A percentile compares a stretch with the other conserved stretches of the same genome.
phyloP scores from a whole-genome alignment of 2,329 filamentous ascomycete species.

The Sporothrix schenckii region DNA sequence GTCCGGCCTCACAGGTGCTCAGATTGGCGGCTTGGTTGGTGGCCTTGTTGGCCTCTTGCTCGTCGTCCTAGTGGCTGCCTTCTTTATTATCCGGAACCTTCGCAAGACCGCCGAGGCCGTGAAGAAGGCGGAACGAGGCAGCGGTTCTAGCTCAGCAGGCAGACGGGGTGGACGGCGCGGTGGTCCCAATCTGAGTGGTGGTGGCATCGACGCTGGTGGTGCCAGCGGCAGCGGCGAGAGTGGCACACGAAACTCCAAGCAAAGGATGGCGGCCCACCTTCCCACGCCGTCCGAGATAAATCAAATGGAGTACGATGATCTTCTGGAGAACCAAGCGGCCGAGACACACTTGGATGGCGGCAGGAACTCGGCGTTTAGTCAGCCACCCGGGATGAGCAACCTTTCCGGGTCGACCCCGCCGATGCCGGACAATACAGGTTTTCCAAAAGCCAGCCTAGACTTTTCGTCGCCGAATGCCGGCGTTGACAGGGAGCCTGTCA shows the following conservation, averaged over 20 bases:
- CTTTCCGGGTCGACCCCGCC: slow-evolving; percentile 3
- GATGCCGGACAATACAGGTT: slow-evolving; percentile 23
- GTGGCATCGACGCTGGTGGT: background rate
- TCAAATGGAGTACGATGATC: slow-evolving; percentile 47
- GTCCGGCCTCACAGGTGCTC: slow-evolving; percentile 44
- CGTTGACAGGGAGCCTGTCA: slow-evolving; percentile 30
- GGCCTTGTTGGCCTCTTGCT: slow-evolving; percentile 55
- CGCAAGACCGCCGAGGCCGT: slow-evolving; percentile 51
- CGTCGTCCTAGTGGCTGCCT: slow-evolving; percentile 52
- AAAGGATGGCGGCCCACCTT: slow-evolving; percentile 43
- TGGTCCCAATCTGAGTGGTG: slow-evolving; percentile 1
- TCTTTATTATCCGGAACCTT: slow-evolving; percentile 55
- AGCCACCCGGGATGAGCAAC: background rate
- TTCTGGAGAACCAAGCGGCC: slow-evolving; percentile 43
- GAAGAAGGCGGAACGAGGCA: slow-evolving; percentile 39
- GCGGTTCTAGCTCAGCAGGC: slow-evolving; percentile 43
- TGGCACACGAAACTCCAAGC: slow-evolving; percentile 33
- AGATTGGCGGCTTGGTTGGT: slow-evolving; percentile 58
- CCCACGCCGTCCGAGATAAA: slow-evolving; percentile 51
- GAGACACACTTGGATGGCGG: slow-evolving; percentile 33
- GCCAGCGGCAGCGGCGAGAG: slow-evolving; percentile 19
- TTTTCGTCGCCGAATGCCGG: slow-evolving; percentile 16
- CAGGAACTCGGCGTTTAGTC: slow-evolving; percentile 34
- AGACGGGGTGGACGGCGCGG: slow-evolving; percentile 38
- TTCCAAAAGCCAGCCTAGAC: slow-evolving; percentile 27